Evolutionary conservation across 1,284 basidiomycete species (phyloP), one percentile per base, ranked within the genome.

Genomic region (Cutaneotrichosporon arboriforme): DNA sequence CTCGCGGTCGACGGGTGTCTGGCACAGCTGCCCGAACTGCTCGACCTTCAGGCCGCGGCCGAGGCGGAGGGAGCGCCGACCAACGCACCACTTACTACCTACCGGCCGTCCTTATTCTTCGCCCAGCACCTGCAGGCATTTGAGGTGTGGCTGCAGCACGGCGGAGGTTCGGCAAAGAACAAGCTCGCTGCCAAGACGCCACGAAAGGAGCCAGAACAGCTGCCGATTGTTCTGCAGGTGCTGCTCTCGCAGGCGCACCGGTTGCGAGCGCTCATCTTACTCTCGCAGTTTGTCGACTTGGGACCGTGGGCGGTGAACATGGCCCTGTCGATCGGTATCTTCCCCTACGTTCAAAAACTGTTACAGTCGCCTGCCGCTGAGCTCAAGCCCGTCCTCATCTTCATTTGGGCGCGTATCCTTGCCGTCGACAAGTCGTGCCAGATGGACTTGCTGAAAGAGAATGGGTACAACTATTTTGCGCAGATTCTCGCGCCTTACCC

Each of bases 301-400:
- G 94, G 94, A 0, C 93, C 94, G 7, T 98, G 94, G 93, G 94
- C 96, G 0, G 96, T 98, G 52, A 89, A 97, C 63, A 84, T 97
- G 36, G 92, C 96, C 8, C 81, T 98, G 35, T 90, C 90, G n/a
- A 97, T 98, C 66, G 94, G 94, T 18, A 97, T 98, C 67, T 98
- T 97, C 77, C 96, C 96, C 2, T 98, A 98, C 70, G 97, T 97
- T 42, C 90, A 92, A 58, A 94, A 96, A 68, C 82, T 98, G 5
- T 81, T 98, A 3, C 93, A 96, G 74, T 92, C 92, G 0, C 92
- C 93, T 0, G 90, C 91, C 0, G 86, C 87, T 59, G 94, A 98
- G 68, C 82, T 98, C 26, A 88, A 92, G 47, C 94, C 96, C 1
- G 93, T 98, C n/a, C 80, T 98, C 31, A 97, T 98, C 63, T 98